A percentile compares a stretch with the other conserved stretches of the same genome.
Conservation (phyloP, 2,329 filamentous ascomycete species). For the Ceratocystis cacaofunesta region DNA sequence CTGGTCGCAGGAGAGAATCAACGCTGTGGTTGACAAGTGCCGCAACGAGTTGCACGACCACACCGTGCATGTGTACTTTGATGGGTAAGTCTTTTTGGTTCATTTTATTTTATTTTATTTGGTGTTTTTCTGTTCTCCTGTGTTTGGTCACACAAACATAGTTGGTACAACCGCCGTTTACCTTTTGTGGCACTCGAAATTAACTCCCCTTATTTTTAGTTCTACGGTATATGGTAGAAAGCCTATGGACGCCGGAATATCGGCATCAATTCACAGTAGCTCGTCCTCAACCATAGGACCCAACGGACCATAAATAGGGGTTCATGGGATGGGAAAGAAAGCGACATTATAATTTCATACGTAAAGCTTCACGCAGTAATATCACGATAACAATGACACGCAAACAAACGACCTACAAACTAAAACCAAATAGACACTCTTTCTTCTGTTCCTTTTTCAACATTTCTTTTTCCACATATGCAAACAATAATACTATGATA, state of each 20-base stretch:
- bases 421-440: not conserved
- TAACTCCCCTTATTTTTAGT: not conserved
- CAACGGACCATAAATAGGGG: slow-evolving; percentile 1
- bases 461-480: not conserved
- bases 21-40: slow-evolving; percentile 24
- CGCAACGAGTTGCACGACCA: slow-evolving; percentile 25
- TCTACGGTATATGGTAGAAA: slow-evolving; percentile 11
- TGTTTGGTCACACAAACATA: not conserved
- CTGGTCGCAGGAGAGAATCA: slow-evolving; percentile 25
- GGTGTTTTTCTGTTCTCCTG: not conserved
- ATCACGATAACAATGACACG: slow-evolving; percentile 11
- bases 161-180: not conserved
- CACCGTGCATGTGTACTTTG: slow-evolving; percentile 27
- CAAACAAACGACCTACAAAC: not conserved
- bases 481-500: not conserved
- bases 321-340: not conserved
- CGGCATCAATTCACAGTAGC: not conserved
- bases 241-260: not conserved
- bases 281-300: slow-evolving; percentile 7
- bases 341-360: not conserved
- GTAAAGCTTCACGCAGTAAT: not conserved
- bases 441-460: not conserved
- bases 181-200: not conserved
- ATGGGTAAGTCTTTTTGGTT: slow-evolving; percentile 23
- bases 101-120: not conserved